Evolutionary conservation across 2,329 filamentous ascomycete genomes (phyloP).

Genomic region (Sporothrix protearum): DNA sequence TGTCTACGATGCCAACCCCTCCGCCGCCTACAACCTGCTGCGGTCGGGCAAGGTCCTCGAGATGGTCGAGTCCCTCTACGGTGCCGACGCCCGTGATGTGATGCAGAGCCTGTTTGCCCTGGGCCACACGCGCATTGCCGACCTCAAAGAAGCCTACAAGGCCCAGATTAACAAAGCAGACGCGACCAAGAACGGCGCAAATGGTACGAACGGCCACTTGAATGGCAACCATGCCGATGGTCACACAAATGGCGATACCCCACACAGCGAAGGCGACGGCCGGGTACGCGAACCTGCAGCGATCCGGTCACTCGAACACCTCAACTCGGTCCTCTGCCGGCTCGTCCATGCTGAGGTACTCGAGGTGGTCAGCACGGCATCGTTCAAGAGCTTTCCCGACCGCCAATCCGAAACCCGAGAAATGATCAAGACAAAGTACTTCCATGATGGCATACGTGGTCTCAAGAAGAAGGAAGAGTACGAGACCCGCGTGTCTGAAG

Average conservation of each 20-base stretch:
- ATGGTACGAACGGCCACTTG: slow-evolving; percentile 18
- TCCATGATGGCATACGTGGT: slow-evolving; percentile 53
- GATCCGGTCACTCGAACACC: slow-evolving; percentile 46
- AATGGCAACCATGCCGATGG: slow-evolving; percentile 32
- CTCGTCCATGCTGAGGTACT: slow-evolving; percentile 65
- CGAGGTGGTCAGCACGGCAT: slow-evolving; percentile 56
- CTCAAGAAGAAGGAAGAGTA: slow-evolving; percentile 65
- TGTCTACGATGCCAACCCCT: slow-evolving; percentile 79
- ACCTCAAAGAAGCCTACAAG: slow-evolving; percentile 63
- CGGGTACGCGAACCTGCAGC: slow-evolving; percentile 33
- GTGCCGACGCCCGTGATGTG: slow-evolving; percentile 68
- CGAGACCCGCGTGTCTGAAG: slow-evolving; percentile 52
- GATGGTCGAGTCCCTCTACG: slow-evolving; percentile 69
- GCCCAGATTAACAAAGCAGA: slow-evolving; percentile 35
- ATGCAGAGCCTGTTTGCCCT: slow-evolving; percentile 71
- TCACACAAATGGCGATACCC: slow-evolving; percentile 35
- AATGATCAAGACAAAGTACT: slow-evolving; percentile 54
- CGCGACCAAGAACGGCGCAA: slow-evolving; percentile 15
- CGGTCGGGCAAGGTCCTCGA: slow-evolving; percentile 79
- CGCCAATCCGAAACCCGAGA: slow-evolving; percentile 59
- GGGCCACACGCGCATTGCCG: slow-evolving; percentile 70
- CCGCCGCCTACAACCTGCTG: slow-evolving; percentile 75
- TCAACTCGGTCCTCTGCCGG: slow-evolving; percentile 50
- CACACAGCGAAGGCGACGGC: not conserved
- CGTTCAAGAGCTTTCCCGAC: slow-evolving; percentile 60